phyloP scores from a whole-genome alignment of 179 eudicot genomes.

The Pouteria campechiana region DNA sequence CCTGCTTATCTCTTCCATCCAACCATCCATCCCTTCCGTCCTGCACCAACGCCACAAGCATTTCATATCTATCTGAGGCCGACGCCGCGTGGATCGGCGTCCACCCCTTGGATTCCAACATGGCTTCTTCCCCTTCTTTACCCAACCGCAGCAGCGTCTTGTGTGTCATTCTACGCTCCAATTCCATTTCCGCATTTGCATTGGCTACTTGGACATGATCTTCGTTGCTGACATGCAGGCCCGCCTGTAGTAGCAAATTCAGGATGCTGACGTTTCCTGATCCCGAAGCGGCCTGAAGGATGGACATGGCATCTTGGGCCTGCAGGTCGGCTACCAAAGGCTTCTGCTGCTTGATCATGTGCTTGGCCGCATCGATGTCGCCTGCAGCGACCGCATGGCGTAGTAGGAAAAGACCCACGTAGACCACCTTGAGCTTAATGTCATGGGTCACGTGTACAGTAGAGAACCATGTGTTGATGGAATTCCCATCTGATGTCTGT shows the following conservation, averaged over 20 bases:
- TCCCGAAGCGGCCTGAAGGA: constrained; percentile 14
- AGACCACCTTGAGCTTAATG: constrained; percentile 32
- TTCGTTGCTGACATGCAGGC: too few relatives aligned
- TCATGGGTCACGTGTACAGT: constrained; percentile 7
- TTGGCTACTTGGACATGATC: too few relatives aligned
- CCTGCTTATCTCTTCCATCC: constrained; percentile 32
- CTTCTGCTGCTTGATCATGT: constrained; percentile 24
- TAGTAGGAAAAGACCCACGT: constrained; percentile 32
- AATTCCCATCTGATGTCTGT: constrained; percentile 14
- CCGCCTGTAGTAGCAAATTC: constrained; percentile 17
- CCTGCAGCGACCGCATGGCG: constrained; percentile 24
- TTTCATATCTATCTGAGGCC: constrained; percentile 25
- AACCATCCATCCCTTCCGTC: constrained; percentile 12
- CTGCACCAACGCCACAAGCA: constrained; percentile 13
- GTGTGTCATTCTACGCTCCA: too few relatives aligned
- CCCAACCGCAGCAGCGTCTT: too few relatives aligned
- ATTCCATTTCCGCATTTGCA: background rate
- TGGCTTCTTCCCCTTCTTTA: background rate
- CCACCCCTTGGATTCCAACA: constrained; percentile 24
- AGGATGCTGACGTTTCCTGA: constrained; percentile 14
- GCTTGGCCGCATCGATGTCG: constrained; percentile 20
- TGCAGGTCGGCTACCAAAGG: constrained; percentile 14
- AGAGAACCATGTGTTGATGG: constrained; percentile 23
- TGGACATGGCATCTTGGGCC: constrained; percentile 18
- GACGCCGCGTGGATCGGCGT: constrained; percentile 25